phyloP scores from a whole-genome alignment of 331 rosid species.

The Rosa hybrid region DNA sequence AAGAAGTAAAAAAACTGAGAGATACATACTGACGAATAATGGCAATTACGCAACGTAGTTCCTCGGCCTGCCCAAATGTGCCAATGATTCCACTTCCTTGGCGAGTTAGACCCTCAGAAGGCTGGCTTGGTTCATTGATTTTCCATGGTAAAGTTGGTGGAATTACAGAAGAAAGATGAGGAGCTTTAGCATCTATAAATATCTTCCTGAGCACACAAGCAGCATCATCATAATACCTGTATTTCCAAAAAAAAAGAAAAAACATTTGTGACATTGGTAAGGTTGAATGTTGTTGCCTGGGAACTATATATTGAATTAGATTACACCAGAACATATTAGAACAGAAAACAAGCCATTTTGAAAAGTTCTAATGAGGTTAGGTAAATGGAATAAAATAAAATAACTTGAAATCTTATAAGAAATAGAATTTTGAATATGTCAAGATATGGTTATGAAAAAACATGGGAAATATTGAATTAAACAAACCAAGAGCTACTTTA shows the following conservation, averaged over 20 bases:
- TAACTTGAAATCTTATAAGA: background rate
- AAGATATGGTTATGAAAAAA: background rate
- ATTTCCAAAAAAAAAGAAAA: conserved; percentile 18
- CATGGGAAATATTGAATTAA: background rate
- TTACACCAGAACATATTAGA: background rate
- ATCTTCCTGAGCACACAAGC: conserved; percentile 97
- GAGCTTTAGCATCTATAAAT: conserved; percentile 94
- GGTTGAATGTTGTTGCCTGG: background rate
- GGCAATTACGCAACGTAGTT: conserved; percentile 93
- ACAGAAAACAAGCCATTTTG: background rate
- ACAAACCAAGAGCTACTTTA: background rate
- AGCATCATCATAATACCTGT: conserved; percentile 94
- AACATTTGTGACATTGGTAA: background rate
- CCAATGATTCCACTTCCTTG: conserved; percentile 94
- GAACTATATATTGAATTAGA: background rate
- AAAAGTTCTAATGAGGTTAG: background rate
- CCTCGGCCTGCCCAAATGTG: conserved; percentile 85
- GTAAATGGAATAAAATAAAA: background rate
- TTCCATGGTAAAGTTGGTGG: conserved; percentile 97
- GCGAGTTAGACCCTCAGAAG: conserved; percentile 80
- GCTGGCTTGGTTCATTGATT: conserved; percentile 67
- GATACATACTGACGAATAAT: conserved; percentile 78
- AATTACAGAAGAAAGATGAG: conserved; percentile 91
- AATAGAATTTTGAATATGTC: background rate
- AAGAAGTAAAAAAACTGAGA: background rate